phyloP scores from a whole-genome alignment of 2,329 filamentous ascomycete species.

The Phialophora verrucosa region DNA sequence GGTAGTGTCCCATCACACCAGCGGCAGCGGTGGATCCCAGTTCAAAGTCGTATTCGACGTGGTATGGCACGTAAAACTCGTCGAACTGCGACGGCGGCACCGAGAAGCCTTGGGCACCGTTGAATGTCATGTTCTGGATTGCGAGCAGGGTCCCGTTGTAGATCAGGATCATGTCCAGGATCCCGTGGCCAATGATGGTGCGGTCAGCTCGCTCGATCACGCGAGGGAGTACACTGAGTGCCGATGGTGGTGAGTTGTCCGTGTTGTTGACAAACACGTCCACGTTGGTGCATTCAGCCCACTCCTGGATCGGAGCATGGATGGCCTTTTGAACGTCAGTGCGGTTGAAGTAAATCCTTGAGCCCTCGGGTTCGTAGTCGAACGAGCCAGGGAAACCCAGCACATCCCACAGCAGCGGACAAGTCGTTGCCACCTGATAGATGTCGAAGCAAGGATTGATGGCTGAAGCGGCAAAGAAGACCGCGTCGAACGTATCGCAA shows the following conservation, averaged over 20 bases:
- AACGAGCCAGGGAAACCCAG: slow-evolving; percentile 71
- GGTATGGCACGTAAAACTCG: slow-evolving; percentile 73
- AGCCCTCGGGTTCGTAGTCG: slow-evolving; percentile 67
- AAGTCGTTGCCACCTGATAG: slow-evolving; percentile 75
- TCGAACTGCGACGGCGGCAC: slow-evolving; percentile 56
- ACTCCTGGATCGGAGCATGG: slow-evolving; percentile 64
- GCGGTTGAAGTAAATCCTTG: slow-evolving; percentile 72
- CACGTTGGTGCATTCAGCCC: slow-evolving; percentile 61
- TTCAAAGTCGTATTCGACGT: slow-evolving; percentile 51
- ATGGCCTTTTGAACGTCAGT: slow-evolving; percentile 71
- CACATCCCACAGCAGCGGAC: slow-evolving; percentile 72
- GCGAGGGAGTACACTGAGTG: slow-evolving; percentile 65
- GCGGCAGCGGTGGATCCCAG: slow-evolving; percentile 60
- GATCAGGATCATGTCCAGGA: slow-evolving; percentile 71
- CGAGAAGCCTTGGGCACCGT: slow-evolving; percentile 73
- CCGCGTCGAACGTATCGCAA: slow-evolving; percentile 65
- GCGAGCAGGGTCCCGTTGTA: slow-evolving; percentile 72
- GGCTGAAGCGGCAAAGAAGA: slow-evolving; percentile 59
- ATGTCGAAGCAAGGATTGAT: slow-evolving; percentile 81
- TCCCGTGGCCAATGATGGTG: slow-evolving; percentile 75
- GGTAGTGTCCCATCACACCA: slow-evolving; percentile 71
- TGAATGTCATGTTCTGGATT: slow-evolving; percentile 84
- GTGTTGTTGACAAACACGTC: slow-evolving; percentile 54
- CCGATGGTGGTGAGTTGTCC: slow-evolving; percentile 57
- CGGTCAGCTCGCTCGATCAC: slow-evolving; percentile 76